These are phyloP conservation scores for Volvox reticuliferus DNA, from an alignment of 139 green algal genomes.

Conservation along the genomic window DNA sequence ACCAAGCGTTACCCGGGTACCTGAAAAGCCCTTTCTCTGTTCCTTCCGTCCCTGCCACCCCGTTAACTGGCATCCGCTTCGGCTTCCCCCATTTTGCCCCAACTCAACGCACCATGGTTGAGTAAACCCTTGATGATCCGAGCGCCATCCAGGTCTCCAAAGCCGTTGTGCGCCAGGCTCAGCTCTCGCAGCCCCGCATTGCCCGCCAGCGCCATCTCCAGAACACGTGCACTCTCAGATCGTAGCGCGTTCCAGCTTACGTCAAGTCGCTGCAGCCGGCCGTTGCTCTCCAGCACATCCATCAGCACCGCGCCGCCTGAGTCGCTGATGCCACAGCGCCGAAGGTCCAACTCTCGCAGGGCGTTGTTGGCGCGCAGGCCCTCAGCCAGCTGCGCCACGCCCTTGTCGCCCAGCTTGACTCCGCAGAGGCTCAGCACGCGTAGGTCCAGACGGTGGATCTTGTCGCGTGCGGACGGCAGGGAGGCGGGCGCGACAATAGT, in stretches of 20 bases:
- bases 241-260: constrained; percentile 56
- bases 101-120: constrained; percentile 42
- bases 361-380: constrained; percentile 44
- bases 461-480: neutral
- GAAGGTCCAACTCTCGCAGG: constrained; percentile 54
- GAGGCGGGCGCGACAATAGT: neutral
- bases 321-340: constrained; percentile 55
- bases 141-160: constrained; percentile 56
- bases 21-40: no score
- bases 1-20: no score
- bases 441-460: constrained; percentile 45
- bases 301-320: constrained; percentile 46
- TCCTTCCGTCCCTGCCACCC: no score
- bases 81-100: neutral
- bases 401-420: constrained; percentile 59
- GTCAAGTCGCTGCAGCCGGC: constrained; percentile 40
- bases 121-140: constrained; percentile 52
- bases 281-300: constrained; percentile 38
- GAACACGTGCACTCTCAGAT: constrained; percentile 34
- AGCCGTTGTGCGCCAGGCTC: constrained; percentile 54
- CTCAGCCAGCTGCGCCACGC: constrained; percentile 42
- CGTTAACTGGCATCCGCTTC: neutral
- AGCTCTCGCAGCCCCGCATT: constrained; percentile 55
- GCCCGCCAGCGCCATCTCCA: constrained; percentile 49
- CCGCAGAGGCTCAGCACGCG: constrained; percentile 45